These are phyloP conservation scores for Colletotrichum costaricense DNA, from an alignment of 2,329 filamentous ascomycete genomes.

Conservation along the genomic window DNA sequence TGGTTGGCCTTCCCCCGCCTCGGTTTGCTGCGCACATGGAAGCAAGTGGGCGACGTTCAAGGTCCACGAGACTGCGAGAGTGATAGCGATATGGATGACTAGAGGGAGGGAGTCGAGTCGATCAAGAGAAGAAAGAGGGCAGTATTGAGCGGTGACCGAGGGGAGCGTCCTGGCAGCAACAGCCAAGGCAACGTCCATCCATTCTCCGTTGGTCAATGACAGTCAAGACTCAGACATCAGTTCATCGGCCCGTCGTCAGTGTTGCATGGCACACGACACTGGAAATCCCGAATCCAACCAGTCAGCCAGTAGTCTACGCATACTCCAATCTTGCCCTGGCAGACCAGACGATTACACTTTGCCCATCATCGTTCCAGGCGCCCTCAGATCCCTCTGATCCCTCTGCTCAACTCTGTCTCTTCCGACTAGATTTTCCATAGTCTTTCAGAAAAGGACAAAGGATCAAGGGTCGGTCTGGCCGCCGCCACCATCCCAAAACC, in stretches of 20 bases:
- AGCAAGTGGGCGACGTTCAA: background rate
- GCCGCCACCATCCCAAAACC: background rate
- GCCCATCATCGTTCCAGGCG: background rate
- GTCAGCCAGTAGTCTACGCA: too few relatives aligned
- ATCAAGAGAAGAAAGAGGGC: background rate
- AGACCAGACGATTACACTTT: background rate
- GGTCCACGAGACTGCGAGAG: background rate
- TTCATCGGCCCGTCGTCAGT: background rate
- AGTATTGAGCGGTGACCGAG: background rate
- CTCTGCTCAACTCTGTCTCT: background rate
- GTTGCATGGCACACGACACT: background rate
- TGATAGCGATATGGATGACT: too few relatives aligned
- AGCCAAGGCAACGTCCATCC: background rate
- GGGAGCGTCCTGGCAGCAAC: background rate
- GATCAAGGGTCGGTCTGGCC: background rate
- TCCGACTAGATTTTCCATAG: too few relatives aligned
- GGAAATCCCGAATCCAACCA: background rate
- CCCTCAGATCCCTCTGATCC: constrained; percentile 5
- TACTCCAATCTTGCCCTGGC: too few relatives aligned
- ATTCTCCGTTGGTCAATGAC: background rate
- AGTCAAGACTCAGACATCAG: background rate
- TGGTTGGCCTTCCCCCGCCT: constrained; percentile 9
- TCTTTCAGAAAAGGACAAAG: background rate
- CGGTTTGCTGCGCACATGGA: background rate
- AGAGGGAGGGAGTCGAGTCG: background rate